phyloP scores from a whole-genome alignment of 192 early-diverging fungal genomes.

The Ambispora gerdemannii region DNA sequence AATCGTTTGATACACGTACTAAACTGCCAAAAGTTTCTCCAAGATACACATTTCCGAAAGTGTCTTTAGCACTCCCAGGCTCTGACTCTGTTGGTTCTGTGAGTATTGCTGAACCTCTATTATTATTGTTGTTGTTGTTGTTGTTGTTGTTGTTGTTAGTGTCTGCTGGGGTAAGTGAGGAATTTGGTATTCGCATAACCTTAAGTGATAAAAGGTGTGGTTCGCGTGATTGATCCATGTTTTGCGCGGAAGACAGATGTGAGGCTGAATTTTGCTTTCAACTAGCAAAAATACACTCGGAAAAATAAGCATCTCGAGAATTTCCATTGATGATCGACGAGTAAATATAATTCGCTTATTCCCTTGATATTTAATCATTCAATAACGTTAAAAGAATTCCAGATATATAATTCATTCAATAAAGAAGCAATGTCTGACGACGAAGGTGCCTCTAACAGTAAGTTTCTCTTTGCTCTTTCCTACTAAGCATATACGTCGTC shows the following conservation, averaged over 20 bases:
- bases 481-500: background rate
- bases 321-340: background rate
- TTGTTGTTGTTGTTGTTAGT: constrained; percentile 47
- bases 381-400: background rate
- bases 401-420: background rate
- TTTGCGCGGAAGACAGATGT: too few species aligned
- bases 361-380: background rate
- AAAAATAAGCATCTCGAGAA: too few species aligned
- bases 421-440: constrained; percentile 20
- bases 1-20: constrained; percentile 88
- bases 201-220: constrained; percentile 79
- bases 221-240: background rate
- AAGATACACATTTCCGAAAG: constrained; percentile 92
- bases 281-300: too few species aligned
- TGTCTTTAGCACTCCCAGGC: background rate
- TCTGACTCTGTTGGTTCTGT: constrained; percentile 35
- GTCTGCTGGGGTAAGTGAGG: too few species aligned
- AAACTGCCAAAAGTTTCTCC: constrained; percentile 89
- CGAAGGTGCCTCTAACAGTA: constrained; percentile 26
- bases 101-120: constrained; percentile 28
- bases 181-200: constrained; percentile 88
- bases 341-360: background rate
- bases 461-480: background rate
- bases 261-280: too few species aligned
- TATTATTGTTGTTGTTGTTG: constrained; percentile 30